These are phyloP conservation scores for Wickerhamiella pararugosa DNA, from an alignment of 1,139 yeast species.

Conservation along the genomic window DNA sequence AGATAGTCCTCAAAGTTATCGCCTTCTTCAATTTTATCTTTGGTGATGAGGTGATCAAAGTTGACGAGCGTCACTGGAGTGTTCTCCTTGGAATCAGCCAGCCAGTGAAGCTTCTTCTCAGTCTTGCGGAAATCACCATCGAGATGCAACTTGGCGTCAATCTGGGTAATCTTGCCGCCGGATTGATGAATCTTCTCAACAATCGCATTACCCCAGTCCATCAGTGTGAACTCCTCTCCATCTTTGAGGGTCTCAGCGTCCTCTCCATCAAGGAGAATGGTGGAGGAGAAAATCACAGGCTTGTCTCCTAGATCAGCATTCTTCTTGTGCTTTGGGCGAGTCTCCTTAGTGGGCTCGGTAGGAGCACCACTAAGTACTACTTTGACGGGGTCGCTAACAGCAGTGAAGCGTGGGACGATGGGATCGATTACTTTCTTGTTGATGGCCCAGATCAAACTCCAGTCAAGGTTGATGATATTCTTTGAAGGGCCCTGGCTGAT, in stretches of 20 bases:
- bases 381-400: conserved; percentile 53
- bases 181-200: conserved; percentile 51
- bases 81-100: conserved; percentile 60
- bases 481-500: conserved; percentile 94
- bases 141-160: conserved; percentile 72
- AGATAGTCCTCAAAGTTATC: conserved; percentile 89
- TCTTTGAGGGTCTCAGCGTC: conserved; percentile 61
- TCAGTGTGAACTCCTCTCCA: conserved; percentile 80
- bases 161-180: conserved; percentile 40
- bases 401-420: conserved; percentile 86
- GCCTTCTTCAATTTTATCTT: conserved; percentile 90
- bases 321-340: conserved; percentile 89
- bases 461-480: conserved; percentile 88
- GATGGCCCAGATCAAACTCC: conserved; percentile 94
- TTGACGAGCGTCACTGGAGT: conserved; percentile 69
- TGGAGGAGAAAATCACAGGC: conserved; percentile 51
- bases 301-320: conserved; percentile 82
- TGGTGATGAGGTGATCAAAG: conserved; percentile 89
- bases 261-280: conserved; percentile 68
- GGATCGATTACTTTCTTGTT: conserved; percentile 96
- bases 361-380: conserved; percentile 46
- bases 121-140: conserved; percentile 98
- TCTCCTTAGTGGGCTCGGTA: conserved; percentile 42
- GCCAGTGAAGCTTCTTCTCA: conserved; percentile 89
- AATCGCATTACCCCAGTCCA: conserved; percentile 99